Percentiles rank a stretch among this genome's conserved stretches.
phyloP scores from a whole-genome alignment of 2,329 filamentous ascomycete species.

The Fusarium nygamai region DNA sequence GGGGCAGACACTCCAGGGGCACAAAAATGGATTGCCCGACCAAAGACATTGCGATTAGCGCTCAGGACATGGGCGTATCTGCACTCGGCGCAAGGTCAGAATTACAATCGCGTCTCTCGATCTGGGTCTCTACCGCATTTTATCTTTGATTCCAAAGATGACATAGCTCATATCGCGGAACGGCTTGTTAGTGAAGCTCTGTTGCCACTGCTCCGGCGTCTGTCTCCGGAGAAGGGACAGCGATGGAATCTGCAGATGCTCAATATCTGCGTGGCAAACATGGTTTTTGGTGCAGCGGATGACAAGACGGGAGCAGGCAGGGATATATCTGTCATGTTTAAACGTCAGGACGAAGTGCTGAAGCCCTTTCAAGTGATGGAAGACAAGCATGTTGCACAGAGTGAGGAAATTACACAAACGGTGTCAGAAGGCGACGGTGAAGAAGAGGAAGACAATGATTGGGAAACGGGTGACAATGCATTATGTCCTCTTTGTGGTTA shows the following conservation, averaged over 20 bases:
- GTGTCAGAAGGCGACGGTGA: conserved; percentile 32
- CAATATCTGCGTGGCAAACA: conserved; percentile 89
- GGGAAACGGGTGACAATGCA: conserved; percentile 47
- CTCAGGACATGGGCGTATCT: conserved; percentile 68
- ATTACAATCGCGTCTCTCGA: conserved; percentile 77
- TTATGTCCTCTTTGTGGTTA: conserved; percentile 62
- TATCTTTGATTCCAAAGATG: conserved; percentile 71
- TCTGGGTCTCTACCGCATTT: conserved; percentile 79
- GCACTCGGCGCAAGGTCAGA: conserved; percentile 59
- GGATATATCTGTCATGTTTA: conserved; percentile 87
- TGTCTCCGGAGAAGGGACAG: conserved; percentile 73
- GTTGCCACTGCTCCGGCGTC: conserved; percentile 75
- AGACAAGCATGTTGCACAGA: conserved; percentile 33
- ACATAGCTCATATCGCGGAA: conserved; percentile 69
- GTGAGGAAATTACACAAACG: conserved; percentile 42
- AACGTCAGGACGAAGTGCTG: conserved; percentile 73
- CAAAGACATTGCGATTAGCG: conserved; percentile 82
- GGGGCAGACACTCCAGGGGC: conserved; percentile 45
- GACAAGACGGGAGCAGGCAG: conserved; percentile 67
- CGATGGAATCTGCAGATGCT: conserved; percentile 84
- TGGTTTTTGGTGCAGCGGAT: conserved; percentile 68
- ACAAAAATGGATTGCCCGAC: conserved; percentile 77
- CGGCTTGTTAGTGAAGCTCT: conserved; percentile 75
- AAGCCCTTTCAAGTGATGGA: conserved; percentile 71
- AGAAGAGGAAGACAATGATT: conserved; percentile 35